phyloP scores from a whole-genome alignment of 192 early-diverging fungal genomes.

The Entomortierella parvispora region DNA sequence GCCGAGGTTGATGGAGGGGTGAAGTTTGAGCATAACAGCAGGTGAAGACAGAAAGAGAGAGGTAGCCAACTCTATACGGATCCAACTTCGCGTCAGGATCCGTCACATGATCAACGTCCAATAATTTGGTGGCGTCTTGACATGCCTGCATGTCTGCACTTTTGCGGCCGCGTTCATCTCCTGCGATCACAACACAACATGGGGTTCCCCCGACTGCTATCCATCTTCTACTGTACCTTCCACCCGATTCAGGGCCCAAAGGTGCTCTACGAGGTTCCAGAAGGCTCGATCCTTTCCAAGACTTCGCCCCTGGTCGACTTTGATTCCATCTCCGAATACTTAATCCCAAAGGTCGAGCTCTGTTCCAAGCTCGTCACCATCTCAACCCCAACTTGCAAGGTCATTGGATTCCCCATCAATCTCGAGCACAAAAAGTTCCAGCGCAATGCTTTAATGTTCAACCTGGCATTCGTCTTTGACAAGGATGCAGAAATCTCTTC shows the following conservation, averaged over 20 bases:
- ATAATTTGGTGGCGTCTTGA: too few relatives aligned
- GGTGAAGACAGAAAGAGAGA: too few relatives aligned
- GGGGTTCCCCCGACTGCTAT: constrained; percentile 70
- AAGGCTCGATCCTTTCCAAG: constrained; percentile 69
- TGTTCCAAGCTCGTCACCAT: constrained; percentile 81
- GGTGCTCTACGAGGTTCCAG: constrained; percentile 80
- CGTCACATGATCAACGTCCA: too few relatives aligned
- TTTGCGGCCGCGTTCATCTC: too few relatives aligned
- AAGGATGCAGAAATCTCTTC: constrained; percentile 78
- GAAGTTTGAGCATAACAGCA: too few relatives aligned
- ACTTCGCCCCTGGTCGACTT: constrained; percentile 73
- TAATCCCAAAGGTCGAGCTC: constrained; percentile 85
- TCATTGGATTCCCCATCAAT: constrained; percentile 79
- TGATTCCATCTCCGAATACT: constrained; percentile 80
- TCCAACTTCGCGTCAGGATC: too few relatives aligned
- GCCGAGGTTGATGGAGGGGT: too few relatives aligned
- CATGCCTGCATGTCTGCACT: too few relatives aligned
- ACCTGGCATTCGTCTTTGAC: constrained; percentile 96
- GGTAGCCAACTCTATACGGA: too few relatives aligned
- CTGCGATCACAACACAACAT: constrained; percentile 4
- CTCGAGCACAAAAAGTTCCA: constrained; percentile 77
- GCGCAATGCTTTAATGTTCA: constrained; percentile 90
- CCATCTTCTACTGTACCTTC: constrained; percentile 87
- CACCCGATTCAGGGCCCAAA: constrained; percentile 79
- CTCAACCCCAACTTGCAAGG: constrained; percentile 72